Evolutionary conservation across 1,284 basidiomycete species (phyloP).

Genomic region (Ceratobasidium sp.): DNA sequence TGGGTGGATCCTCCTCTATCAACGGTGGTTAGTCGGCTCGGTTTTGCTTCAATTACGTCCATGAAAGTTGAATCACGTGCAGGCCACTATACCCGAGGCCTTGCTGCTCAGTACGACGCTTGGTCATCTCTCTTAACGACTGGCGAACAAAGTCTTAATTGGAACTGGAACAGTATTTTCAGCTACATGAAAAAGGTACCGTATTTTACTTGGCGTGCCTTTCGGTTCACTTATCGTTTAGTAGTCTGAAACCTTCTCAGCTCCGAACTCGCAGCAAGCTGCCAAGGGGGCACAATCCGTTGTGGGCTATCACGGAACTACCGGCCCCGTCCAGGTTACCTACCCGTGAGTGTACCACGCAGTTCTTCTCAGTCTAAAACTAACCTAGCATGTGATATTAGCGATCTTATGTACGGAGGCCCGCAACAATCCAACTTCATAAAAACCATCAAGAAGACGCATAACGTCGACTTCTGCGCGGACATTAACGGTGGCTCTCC

Average conservation of each 20-base stretch:
- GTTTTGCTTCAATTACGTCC: neutral
- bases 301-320: constrained; percentile 63
- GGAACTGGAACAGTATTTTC: constrained; percentile 70
- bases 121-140: constrained; percentile 66
- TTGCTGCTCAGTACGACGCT: constrained; percentile 71
- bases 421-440: constrained; percentile 68
- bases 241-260: constrained; percentile 68
- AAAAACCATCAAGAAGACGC: constrained; percentile 58
- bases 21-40: constrained; percentile 68
- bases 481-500: constrained; percentile 71
- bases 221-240: too few relatives aligned
- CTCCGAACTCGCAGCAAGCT: constrained; percentile 66
- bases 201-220: too few relatives aligned
- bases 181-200: constrained; percentile 66
- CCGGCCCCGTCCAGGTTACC: constrained; percentile 68
- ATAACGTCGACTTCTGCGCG: constrained; percentile 57
- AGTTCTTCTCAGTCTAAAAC: neutral
- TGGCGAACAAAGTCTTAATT: constrained; percentile 60
- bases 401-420: constrained; percentile 69
- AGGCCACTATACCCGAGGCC: constrained; percentile 61
- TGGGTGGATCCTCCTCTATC: constrained; percentile 72
- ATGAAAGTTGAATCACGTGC: neutral
- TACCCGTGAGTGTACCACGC: constrained; percentile 53
- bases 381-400: constrained; percentile 55
- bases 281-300: constrained; percentile 65